A percentile compares a stretch with the other conserved stretches of the same genome.
Evolutionary conservation across 2,329 filamentous ascomycete species (phyloP).

Genomic region (Cordyceps cicadae): DNA sequence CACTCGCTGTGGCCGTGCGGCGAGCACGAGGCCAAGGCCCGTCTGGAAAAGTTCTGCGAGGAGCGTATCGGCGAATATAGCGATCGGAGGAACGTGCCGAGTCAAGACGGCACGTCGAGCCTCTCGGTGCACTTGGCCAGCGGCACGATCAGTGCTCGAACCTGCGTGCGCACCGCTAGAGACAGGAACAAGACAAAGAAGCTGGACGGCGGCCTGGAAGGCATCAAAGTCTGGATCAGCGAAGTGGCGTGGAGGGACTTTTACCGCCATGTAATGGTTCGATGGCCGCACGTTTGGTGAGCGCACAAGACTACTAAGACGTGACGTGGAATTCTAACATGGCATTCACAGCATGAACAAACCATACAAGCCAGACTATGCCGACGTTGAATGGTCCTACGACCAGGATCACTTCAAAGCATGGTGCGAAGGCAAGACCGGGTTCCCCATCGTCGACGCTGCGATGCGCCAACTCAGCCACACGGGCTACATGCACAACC

Average conservation of each 20-base stretch:
- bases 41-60: slow-evolving; percentile 60
- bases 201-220: slow-evolving; percentile 57
- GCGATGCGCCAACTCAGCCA: slow-evolving; percentile 70
- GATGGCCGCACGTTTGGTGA: slow-evolving; percentile 77
- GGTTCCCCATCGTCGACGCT: slow-evolving; percentile 77
- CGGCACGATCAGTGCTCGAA: slow-evolving; percentile 60
- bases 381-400: slow-evolving; percentile 77
- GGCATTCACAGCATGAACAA: slow-evolving; percentile 42
- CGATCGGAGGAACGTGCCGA: slow-evolving; percentile 57
- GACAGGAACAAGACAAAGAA: slow-evolving; percentile 55
- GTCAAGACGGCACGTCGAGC: slow-evolving; percentile 53
- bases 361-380: slow-evolving; percentile 70
- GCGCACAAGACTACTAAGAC: slow-evolving; percentile 16
- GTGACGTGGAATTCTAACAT: not conserved
- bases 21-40: slow-evolving; percentile 59
- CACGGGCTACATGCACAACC: slow-evolving; percentile 75
- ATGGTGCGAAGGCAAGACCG: slow-evolving; percentile 69
- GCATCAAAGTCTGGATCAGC: slow-evolving; percentile 66
- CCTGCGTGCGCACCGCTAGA: slow-evolving; percentile 55
- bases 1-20: slow-evolving; percentile 62
- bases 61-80: slow-evolving; percentile 56
- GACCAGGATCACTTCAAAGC: slow-evolving; percentile 57
- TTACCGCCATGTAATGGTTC: slow-evolving; percentile 74
- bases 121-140: slow-evolving; percentile 66
- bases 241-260: slow-evolving; percentile 85